Conservation (phyloP, 2,329 filamentous ascomycete genomes). For the Cordyceps sp. region DNA sequence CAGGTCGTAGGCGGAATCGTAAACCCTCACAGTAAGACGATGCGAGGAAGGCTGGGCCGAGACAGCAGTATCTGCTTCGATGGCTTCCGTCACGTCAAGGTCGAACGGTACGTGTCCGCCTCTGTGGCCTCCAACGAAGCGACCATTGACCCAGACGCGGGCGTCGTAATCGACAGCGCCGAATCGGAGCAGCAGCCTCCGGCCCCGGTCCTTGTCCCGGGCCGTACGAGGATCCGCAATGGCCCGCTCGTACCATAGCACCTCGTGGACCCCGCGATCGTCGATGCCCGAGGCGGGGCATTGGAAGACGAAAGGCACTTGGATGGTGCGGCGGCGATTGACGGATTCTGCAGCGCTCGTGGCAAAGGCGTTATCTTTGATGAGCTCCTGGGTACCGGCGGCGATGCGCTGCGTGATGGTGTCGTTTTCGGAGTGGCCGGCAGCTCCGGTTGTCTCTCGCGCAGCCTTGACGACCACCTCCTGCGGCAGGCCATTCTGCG, state of each 20-base stretch:
- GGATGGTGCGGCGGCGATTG: constrained; percentile 33
- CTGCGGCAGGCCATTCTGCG: constrained; percentile 29
- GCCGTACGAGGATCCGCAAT: constrained; percentile 31
- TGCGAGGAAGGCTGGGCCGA: constrained; percentile 4
- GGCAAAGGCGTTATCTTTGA: constrained; percentile 25
- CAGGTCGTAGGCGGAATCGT: constrained; percentile 47
- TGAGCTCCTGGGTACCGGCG: constrained; percentile 27
- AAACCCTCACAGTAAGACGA: constrained; percentile 38
- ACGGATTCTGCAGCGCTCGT: constrained; percentile 8
- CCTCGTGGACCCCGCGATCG: constrained; percentile 45
- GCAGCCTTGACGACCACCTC: constrained; percentile 15
- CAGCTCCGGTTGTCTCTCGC: constrained; percentile 9
- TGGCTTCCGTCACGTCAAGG: constrained; percentile 37
- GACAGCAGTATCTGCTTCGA: constrained; percentile 7
- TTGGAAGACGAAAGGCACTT: constrained; percentile 51
- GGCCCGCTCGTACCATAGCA: constrained; percentile 47
- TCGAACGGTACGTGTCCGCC: constrained; percentile 43
- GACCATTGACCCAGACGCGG: constrained; percentile 37
- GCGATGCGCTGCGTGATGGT: constrained; percentile 26
- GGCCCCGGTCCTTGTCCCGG: constrained; percentile 20
- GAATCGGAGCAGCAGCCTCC: constrained; percentile 34
- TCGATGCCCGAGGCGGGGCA: constrained; percentile 45
- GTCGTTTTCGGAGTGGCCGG: constrained; percentile 18
- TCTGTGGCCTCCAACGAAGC: constrained; percentile 33
- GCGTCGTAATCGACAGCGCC: constrained; percentile 47